Percentiles rank a stretch among this genome's conserved stretches.
Evolutionary conservation across 768 basidiomycete species (phyloP).

Genomic region (Imleria badia): DNA sequence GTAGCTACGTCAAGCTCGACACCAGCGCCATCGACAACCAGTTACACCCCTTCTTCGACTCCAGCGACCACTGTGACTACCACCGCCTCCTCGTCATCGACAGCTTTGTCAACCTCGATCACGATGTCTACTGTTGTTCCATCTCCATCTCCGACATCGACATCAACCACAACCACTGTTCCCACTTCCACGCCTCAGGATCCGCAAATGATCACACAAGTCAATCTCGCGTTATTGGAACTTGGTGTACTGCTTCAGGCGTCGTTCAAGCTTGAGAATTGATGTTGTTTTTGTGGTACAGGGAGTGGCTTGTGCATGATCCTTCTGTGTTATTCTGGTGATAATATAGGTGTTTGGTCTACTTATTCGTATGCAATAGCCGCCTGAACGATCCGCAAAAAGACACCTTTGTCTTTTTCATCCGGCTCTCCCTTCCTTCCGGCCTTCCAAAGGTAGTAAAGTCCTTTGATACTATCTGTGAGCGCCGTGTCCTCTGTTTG

Average conservation of each 20-base stretch:
- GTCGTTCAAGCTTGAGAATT: constrained; percentile 7
- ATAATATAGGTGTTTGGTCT: background rate
- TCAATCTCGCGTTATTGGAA: constrained; percentile 27
- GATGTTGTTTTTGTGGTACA: background rate
- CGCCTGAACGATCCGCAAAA: constrained; percentile 36
- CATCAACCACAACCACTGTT: constrained; percentile 2
- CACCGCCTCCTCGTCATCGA: constrained; percentile 9
- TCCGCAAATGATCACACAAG: constrained; percentile 23
- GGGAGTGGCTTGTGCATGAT: background rate
- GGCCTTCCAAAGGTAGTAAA: constrained; percentile 61
- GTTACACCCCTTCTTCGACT: constrained; percentile 21
- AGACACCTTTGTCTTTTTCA: constrained; percentile 27
- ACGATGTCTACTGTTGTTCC: constrained; percentile 5
- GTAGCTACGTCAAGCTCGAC: constrained; percentile 23
- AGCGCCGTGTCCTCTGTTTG: constrained; percentile 41
- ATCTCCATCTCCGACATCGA: too few relatives aligned
- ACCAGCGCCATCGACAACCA: constrained; percentile 16
- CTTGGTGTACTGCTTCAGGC: constrained; percentile 21
- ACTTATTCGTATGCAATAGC: constrained; percentile 24
- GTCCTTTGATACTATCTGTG: constrained; percentile 50
- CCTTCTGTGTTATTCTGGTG: background rate
- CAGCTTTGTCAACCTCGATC: constrained; percentile 7
- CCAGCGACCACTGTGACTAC: constrained; percentile 12
- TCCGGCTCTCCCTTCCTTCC: constrained; percentile 26
- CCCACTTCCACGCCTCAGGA: constrained; percentile 20